Evolutionary conservation across 305 asterid genomes (phyloP).

Genomic region (Plantago coronopus): DNA sequence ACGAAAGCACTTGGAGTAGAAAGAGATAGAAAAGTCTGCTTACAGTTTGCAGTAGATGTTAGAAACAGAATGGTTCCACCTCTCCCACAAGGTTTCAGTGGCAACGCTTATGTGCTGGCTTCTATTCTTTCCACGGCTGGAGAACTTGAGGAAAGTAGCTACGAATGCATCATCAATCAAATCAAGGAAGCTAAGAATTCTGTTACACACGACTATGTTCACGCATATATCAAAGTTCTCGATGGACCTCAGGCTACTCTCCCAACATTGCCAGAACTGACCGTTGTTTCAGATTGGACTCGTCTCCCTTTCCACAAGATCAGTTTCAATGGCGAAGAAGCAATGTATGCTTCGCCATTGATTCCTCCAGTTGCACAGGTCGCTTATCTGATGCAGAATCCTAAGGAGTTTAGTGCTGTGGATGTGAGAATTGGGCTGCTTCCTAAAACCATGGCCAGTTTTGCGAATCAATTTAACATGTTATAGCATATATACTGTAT

Average conservation of each 20-base stretch:
- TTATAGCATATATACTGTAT: background rate
- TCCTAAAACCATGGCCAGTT: conserved; percentile 5
- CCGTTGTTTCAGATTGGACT: conserved; percentile 31
- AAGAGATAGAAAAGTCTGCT: conserved; percentile 22
- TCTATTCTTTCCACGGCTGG: conserved; percentile 22
- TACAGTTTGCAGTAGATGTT: conserved; percentile 29
- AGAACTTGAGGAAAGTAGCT: conserved; percentile 25
- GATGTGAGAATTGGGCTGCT: conserved; percentile 26
- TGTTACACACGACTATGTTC: conserved; percentile 19
- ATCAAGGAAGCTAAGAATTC: conserved; percentile 24
- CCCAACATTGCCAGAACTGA: conserved; percentile 23
- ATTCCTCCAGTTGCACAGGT: conserved; percentile 26
- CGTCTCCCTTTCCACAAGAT: conserved; percentile 26
- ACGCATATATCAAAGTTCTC: conserved; percentile 21
- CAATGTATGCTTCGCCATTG: conserved; percentile 26
- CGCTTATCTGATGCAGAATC: conserved; percentile 27
- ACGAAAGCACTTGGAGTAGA: conserved; percentile 24
- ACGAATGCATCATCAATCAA: conserved; percentile 14
- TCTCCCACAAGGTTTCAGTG: conserved; percentile 22
- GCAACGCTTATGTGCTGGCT: conserved; percentile 31
- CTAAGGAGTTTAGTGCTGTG: conserved; percentile 2
- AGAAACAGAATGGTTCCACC: conserved; percentile 25
- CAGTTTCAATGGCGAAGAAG: conserved; percentile 22
- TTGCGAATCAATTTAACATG: conserved; percentile 17
- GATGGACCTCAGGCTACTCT: conserved; percentile 22